These are phyloP conservation scores for Diaporthe eres DNA, from an alignment of 2,329 filamentous ascomycete genomes.

Conservation along the genomic window DNA sequence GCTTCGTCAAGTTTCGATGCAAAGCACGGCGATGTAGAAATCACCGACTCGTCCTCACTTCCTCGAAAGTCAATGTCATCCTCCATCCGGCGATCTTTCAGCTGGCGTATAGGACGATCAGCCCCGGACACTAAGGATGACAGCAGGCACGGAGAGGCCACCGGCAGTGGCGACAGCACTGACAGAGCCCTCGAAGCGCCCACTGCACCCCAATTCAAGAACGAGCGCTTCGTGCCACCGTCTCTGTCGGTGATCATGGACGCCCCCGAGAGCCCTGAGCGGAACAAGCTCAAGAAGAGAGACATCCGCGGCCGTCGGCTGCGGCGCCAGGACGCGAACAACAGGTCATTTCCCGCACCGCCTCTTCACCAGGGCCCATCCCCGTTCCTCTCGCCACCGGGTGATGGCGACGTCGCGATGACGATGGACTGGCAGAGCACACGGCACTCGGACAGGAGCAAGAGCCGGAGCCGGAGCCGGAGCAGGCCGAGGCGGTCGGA, in stretches of 20 bases:
- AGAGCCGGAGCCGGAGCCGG: conserved; percentile 35
- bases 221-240: conserved; percentile 21
- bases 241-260: conserved; percentile 31
- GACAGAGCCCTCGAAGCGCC: neutral
- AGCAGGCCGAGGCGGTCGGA: conserved; percentile 31
- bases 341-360: neutral
- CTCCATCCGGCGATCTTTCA: conserved; percentile 37
- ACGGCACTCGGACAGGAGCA: conserved; percentile 16
- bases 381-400: conserved; percentile 9
- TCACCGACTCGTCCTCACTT: conserved; percentile 27
- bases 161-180: conserved; percentile 1
- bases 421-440: conserved; percentile 36
- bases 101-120: conserved; percentile 30
- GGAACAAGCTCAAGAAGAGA: conserved; percentile 39
- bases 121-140: conserved; percentile 9
- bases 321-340: conserved; percentile 19
- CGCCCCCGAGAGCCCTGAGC: conserved; percentile 28
- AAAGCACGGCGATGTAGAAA: conserved; percentile 23
- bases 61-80: conserved; percentile 36
- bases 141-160: neutral
- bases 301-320: conserved; percentile 35
- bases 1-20: conserved; percentile 3
- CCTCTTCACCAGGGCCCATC: neutral
- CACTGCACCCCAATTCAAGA: neutral
- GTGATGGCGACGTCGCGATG: conserved; percentile 6